A percentile compares a stretch with the other conserved stretches of the same genome.
Evolutionary conservation across 257 asterid genomes (phyloP).

Genomic region (Handroanthus guayacan): DNA sequence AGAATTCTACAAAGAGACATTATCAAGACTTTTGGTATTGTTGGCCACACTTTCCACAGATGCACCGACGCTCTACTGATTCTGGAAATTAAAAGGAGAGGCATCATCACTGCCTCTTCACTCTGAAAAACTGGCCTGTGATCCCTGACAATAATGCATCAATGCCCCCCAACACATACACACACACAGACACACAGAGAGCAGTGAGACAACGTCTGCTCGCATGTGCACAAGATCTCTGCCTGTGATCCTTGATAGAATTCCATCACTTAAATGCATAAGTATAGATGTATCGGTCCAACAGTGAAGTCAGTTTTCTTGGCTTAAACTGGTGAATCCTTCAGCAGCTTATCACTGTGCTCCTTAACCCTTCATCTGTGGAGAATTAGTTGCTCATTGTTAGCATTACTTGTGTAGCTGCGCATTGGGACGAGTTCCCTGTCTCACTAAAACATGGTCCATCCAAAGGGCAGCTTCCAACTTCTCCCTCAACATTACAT

Average conservation of each 20-base stretch:
- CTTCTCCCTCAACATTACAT: conserved; percentile 58
- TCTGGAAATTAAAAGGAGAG: too few species aligned
- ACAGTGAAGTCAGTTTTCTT: neutral
- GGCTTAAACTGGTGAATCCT: conserved; percentile 16
- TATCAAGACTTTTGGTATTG: too few species aligned
- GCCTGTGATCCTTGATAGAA: conserved; percentile 5
- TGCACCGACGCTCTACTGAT: too few species aligned
- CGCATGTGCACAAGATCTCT: conserved; percentile 9
- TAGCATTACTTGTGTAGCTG: conserved; percentile 8
- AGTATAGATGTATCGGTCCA: neutral
- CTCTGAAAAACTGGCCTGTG: neutral
- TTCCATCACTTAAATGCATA: conserved; percentile 7
- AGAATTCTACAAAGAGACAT: too few species aligned
- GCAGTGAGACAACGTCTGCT: conserved; percentile 6
- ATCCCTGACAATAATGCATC: neutral
- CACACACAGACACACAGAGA: neutral
- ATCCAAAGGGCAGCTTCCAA: conserved; percentile 47
- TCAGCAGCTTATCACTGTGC: neutral
- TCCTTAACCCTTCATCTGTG: neutral
- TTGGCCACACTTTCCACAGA: too few species aligned
- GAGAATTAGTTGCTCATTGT: too few species aligned
- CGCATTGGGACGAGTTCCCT: conserved; percentile 32
- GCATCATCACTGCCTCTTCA: too few species aligned
- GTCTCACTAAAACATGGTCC: conserved; percentile 40
- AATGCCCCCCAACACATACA: neutral